Conservation (phyloP, 129 eudicot species). For the Helichrysum umbraculigerum region DNA sequence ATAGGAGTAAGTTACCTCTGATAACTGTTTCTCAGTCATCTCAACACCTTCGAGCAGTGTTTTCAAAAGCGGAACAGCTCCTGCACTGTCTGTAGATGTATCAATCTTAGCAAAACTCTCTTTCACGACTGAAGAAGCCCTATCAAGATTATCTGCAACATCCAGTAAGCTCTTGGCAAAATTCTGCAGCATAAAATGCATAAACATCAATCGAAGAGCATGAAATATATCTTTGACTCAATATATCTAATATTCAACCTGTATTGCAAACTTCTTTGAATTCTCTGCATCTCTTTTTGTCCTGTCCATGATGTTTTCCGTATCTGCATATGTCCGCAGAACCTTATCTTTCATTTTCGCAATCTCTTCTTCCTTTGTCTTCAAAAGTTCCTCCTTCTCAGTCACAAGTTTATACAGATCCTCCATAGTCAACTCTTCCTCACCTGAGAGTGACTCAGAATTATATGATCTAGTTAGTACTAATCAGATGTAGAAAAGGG, state of each 20-base stretch:
- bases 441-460: slow-evolving; percentile 41
- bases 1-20: slow-evolving; percentile 54
- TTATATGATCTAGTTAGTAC: slow-evolving; percentile 29
- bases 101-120: slow-evolving; percentile 79
- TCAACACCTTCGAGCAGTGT: slow-evolving; percentile 89
- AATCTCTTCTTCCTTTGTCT: slow-evolving; percentile 56
- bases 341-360: slow-evolving; percentile 67
- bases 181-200: slow-evolving; percentile 55
- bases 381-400: slow-evolving; percentile 61
- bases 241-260: slow-evolving; percentile 43
- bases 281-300: slow-evolving; percentile 85
- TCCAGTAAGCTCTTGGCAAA: slow-evolving; percentile 82
- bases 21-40: slow-evolving; percentile 87
- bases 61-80: slow-evolving; percentile 82
- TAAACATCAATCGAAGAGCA: slow-evolving; percentile 13
- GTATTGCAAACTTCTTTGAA: slow-evolving; percentile 83
- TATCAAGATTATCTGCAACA: slow-evolving; percentile 82
- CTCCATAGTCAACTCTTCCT: slow-evolving; percentile 67
- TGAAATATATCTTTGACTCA: neutral
- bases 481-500: neutral
- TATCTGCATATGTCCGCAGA: slow-evolving; percentile 76
- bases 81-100: slow-evolving; percentile 62
- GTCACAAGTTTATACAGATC: slow-evolving; percentile 67
- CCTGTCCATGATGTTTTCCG: slow-evolving; percentile 83
- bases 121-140: slow-evolving; percentile 81